Conservation (phyloP, 176 grass and related monocot species). For the Triticum dicoccoides region DNA sequence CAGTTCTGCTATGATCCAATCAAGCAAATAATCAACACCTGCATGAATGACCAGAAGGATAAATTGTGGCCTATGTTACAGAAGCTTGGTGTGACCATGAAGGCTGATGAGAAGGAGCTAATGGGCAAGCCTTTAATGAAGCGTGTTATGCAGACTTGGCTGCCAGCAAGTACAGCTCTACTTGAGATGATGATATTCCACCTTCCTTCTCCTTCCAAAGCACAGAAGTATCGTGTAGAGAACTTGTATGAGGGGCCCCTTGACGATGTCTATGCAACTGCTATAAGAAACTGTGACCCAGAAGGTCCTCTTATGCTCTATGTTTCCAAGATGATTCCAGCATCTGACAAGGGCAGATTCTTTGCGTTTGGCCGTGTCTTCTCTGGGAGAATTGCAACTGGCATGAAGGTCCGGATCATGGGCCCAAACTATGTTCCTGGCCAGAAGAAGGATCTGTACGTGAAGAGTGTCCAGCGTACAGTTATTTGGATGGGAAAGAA, state of each 20-base stretch:
- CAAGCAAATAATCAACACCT: conserved; percentile 77
- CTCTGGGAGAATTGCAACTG: conserved; percentile 63
- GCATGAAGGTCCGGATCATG: conserved; percentile 88
- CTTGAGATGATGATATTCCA: conserved; percentile 95
- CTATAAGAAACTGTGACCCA: conserved; percentile 86
- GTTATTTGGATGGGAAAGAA: conserved; percentile 93
- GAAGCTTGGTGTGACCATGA: conserved; percentile 75
- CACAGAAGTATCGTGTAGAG: conserved; percentile 83
- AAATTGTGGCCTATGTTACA: conserved; percentile 85
- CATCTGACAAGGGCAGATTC: conserved; percentile 84
- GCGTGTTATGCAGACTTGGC: conserved; percentile 86
- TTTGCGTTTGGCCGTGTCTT: conserved; percentile 85
- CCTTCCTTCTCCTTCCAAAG: conserved; percentile 60
- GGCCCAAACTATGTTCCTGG: conserved; percentile 85
- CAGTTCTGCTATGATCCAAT: conserved; percentile 90
- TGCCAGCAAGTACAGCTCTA: conserved; percentile 67
- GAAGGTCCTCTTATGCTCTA: conserved; percentile 89
- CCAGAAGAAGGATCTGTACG: conserved; percentile 84
- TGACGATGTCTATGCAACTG: conserved; percentile 72
- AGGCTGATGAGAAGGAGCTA: conserved; percentile 72
- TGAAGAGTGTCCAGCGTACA: conserved; percentile 78
- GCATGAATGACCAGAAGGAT: conserved; percentile 86
- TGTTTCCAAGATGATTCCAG: conserved; percentile 94
- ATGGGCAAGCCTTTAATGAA: conserved; percentile 84
- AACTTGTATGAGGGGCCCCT: conserved; percentile 80